A percentile compares a stretch with the other conserved stretches of the same genome.
Conservation (phyloP, 2,329 filamentous ascomycete species). For the Aspergillus hortae region DNA sequence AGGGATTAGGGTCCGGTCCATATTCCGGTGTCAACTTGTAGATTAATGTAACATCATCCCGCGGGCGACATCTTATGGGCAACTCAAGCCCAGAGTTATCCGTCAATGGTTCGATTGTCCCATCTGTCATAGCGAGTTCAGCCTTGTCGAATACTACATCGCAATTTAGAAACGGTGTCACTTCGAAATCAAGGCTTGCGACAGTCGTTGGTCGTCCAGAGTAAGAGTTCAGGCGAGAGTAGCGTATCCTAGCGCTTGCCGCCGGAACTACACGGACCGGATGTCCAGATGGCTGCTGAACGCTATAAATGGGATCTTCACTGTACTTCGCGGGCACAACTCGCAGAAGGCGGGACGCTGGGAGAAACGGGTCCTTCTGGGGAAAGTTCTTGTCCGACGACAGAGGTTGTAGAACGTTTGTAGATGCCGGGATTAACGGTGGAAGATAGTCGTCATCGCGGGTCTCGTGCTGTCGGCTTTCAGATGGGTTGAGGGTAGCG, state of each 20-base stretch:
- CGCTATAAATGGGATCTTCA: conserved; percentile 50
- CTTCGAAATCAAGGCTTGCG: conserved; percentile 54
- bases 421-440: conserved; percentile 52
- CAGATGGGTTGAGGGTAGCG: conserved; percentile 43
- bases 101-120: conserved; percentile 44
- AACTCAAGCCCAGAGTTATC: conserved; percentile 30
- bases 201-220: conserved; percentile 46
- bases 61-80: conserved; percentile 45
- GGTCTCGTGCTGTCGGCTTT: conserved; percentile 32
- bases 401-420: conserved; percentile 57
- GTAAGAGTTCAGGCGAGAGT: conserved; percentile 46
- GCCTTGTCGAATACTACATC: conserved; percentile 49
- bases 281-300: conserved; percentile 51
- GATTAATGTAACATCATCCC: conserved; percentile 56
- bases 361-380: conserved; percentile 51
- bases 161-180: conserved; percentile 50
- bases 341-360: conserved; percentile 56
- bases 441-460: conserved; percentile 51
- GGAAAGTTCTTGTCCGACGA: conserved; percentile 46
- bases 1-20: conserved; percentile 31
- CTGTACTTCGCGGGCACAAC: conserved; percentile 51
- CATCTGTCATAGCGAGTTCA: conserved; percentile 45
- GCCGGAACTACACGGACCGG: conserved; percentile 55
- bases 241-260: conserved; percentile 54
- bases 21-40: conserved; percentile 49